Evolutionary conservation across 2,329 filamentous ascomycete species (phyloP), one percentile per base, ranked within the genome.

Genomic region (Venturia asperata): DNA sequence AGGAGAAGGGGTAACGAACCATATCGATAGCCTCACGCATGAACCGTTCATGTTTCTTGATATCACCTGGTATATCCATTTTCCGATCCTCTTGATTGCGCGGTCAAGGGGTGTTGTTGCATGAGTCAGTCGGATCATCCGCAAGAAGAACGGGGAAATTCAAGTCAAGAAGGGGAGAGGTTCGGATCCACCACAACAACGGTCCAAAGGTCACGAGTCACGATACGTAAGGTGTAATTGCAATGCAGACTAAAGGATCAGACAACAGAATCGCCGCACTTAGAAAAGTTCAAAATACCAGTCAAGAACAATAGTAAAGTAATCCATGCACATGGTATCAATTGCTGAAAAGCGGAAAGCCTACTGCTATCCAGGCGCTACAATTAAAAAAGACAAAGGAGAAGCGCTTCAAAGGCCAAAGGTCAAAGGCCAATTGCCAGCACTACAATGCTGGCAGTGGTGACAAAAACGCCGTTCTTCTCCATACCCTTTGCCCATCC

Each of bases 11-110:
- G 9, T 15, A 15, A 66, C 69, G 70, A 79, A 93, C 90, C 91
- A 96, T 95, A 70, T 87, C 83, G 70, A 97, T 83, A 68, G 92
- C 92, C 74, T 93, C 88, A 70, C 87, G 85, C 85, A 95, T 96
- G 77, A 92, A 96, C 70, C 76, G 74, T 70, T 82, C 80, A 74
- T 86, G 83, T 41, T 56, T 21, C 37, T 43, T n/a, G 7, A 64
- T 56, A 34, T 64, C 49, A 19, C 63, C 63, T 6, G 63, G 63
- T 15, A 64, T 34, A 3, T 41, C 63, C 60, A 61, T 61, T 15
- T 34, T 17, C 30, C 21, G 15, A 15, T n/a, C 21, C n/a, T n/a
- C n/a, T n/a, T n/a, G 5, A 47, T 47, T 17, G 5, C 19, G 21
- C 9, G 17, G 45, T 41, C 10, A 9, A 10, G 39, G 39, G n/a